Base-by-base conservation (phyloP, 2,329 filamentous ascomycete genomes). In the Cryphonectria nitschkei region DNA sequence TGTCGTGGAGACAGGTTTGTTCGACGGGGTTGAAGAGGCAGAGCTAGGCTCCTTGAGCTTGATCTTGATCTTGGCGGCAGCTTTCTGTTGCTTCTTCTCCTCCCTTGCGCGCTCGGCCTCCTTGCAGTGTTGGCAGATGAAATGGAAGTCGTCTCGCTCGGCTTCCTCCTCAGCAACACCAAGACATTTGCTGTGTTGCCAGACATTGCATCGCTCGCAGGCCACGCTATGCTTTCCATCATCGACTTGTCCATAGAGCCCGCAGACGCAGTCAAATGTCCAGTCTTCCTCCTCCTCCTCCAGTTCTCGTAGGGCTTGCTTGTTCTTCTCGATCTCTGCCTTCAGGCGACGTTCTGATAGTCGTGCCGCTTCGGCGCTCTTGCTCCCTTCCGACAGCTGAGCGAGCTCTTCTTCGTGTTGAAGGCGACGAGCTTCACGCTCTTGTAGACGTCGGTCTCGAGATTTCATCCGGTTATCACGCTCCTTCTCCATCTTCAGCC, bases 161-260 rank as follows among this genome's bases (percentile, higher is more conserved):
- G 94, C 95, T 73, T 95, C 92, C 72, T 87, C 83, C 76, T 97
- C 88, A 62, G 88, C 87, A 74, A 98, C 92, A 56, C 91, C 92
- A 72, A 97, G 88, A 78, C 96, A 99, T 76, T 92, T 93, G 84
- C 94, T 97, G 78, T 99, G 96, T 79, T 98, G 95, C 96, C 96
- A 99, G 64, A 97, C 91, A 78, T 92, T 97, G 84, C 96, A 99
- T 75, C 87, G 90, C 78, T 99, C 96, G 81, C 96, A 99, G 39
- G 95, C 93, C 74, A 99, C 90, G 79, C 94, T 97, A 78, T 97
- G 95, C 9, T 93, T 92, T 50, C 96, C 96, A 79, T 98, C 96
- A 76, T 99, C 96, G 71, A 98, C 93, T 76, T 97, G 92, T 32
- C 96, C 96, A 79, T 97, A 91, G 32, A 94, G 87, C 37, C 95